phyloP scores from a whole-genome alignment of 2,329 filamentous ascomycete genomes.

The Penicillium digitatum region DNA sequence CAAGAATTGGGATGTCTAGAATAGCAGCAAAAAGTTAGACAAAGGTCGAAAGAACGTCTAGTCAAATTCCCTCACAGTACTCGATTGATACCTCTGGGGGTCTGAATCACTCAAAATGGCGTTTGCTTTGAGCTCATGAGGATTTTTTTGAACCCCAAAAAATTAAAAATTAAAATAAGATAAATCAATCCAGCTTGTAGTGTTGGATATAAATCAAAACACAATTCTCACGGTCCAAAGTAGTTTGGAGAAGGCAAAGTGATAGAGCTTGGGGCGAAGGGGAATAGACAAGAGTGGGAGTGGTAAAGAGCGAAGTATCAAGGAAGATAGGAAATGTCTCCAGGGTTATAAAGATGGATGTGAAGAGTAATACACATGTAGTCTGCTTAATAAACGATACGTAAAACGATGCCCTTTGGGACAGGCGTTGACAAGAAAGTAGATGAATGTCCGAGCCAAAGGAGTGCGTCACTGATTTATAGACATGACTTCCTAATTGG shows the following conservation, averaged over 20 bases:
- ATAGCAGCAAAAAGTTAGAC: slow-evolving; percentile 12
- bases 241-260: background rate
- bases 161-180: too few relatives aligned
- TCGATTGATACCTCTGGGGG: slow-evolving; percentile 1
- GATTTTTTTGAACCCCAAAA: too few relatives aligned
- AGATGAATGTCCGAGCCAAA: slow-evolving; percentile 8
- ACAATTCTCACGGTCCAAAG: background rate
- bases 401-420: slow-evolving; percentile 2
- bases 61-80: slow-evolving; percentile 11
- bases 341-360: slow-evolving; percentile 1
- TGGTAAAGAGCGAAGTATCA: slow-evolving; percentile 3
- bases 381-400: background rate
- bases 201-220: background rate
- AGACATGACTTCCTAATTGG: slow-evolving; percentile 16
- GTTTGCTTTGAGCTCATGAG: background rate
- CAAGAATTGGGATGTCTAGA: slow-evolving; percentile 15
- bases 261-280: background rate
- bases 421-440: slow-evolving; percentile 7
- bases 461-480: slow-evolving; percentile 19
- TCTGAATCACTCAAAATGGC: background rate
- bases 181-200: background rate
- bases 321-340: background rate
- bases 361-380: background rate
- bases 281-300: slow-evolving; percentile 2
- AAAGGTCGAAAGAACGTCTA: slow-evolving; percentile 1